phyloP scores from a whole-genome alignment of 176 grass and related monocot species.

The Carex pumila region DNA sequence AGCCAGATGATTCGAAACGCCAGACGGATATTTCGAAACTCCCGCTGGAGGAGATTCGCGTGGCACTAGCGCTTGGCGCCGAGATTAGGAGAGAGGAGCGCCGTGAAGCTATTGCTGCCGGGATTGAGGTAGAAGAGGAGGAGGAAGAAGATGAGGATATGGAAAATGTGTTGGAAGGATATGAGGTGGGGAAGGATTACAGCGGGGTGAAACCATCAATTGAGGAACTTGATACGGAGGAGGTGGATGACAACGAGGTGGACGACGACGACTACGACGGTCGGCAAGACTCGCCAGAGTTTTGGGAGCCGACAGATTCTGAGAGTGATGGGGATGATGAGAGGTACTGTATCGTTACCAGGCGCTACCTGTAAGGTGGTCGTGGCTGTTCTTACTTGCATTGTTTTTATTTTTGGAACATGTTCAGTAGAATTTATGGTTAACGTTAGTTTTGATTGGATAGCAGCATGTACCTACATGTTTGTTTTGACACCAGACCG shows the following conservation, averaged over 20 bases:
- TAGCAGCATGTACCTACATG: neutral
- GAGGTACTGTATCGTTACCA: slow-evolving; percentile 42
- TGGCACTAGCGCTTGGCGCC: slow-evolving; percentile 44
- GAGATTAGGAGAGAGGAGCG: slow-evolving; percentile 44
- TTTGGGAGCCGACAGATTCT: slow-evolving; percentile 74
- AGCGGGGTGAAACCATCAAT: slow-evolving; percentile 64
- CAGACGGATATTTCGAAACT: no score
- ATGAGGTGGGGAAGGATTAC: slow-evolving; percentile 58
- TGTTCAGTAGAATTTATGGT: neutral
- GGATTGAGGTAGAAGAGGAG: neutral
- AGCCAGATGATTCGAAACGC: no score
- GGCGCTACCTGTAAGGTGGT: neutral
- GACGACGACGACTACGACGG: no score
- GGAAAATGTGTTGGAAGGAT: neutral
- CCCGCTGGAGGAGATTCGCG: neutral
- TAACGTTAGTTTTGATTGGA: neutral
- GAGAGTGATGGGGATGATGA: slow-evolving; percentile 86
- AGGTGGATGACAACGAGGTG: no score
- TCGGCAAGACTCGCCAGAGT: neutral
- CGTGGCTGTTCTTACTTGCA: neutral
- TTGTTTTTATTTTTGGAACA: neutral
- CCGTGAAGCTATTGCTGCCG: slow-evolving; percentile 8
- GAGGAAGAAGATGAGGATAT: neutral
- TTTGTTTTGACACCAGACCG: neutral
- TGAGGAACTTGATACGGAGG: slow-evolving; percentile 29